Base-by-base conservation (phyloP, 768 basidiomycete genomes). In the Suillus fuscotomentosus region DNA sequence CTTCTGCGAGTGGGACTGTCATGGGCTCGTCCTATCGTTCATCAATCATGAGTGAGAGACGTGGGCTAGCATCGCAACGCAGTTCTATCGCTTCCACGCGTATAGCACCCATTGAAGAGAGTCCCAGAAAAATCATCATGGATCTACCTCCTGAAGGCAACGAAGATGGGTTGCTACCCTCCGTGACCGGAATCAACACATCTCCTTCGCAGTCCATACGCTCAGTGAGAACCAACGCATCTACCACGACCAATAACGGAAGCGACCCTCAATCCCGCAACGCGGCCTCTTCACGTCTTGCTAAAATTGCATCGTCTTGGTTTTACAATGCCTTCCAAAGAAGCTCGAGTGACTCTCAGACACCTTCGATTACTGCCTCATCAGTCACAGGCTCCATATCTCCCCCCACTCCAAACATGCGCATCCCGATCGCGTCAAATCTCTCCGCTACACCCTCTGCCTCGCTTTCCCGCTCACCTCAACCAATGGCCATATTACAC, bases 291-390 rank as follows among this genome's bases (percentile, higher is more conserved):
- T 70, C 73, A 7, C 82, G 81, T 34, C 71, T 76, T 13, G 86
- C 90, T 2, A 90, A 87, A 70, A 80, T 91, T 47, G 80, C 90
- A 1, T 85, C 91, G 2, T 82, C 88, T n/a, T 93, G 92, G 92
- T 75, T 93, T 13, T 89, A 92, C 74, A 90, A 87, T 70, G 84
- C 88, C 6, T 93, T 94, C 74, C 80, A 90, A 41, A 86, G 83
- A 64, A 83, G 80, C 1, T 80, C 83, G 8, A 85, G 83, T 67
- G 88, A 91, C 71, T 82, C 89, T 2, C 86, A 89, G 67, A 87
- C 86, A 1, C 83, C 83, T 3, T 76, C 83, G 15, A 78, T 85
- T 6, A 84, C 84, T 36, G 86, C 81, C 3, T 82, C 84, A 5
- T 81, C 83, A 4, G 80, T 79, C 8, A 65, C 61, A 36, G 68